Evolutionary conservation across 192 early-diverging fungal species (phyloP).

Genomic region (Linnemannia hyalina): DNA sequence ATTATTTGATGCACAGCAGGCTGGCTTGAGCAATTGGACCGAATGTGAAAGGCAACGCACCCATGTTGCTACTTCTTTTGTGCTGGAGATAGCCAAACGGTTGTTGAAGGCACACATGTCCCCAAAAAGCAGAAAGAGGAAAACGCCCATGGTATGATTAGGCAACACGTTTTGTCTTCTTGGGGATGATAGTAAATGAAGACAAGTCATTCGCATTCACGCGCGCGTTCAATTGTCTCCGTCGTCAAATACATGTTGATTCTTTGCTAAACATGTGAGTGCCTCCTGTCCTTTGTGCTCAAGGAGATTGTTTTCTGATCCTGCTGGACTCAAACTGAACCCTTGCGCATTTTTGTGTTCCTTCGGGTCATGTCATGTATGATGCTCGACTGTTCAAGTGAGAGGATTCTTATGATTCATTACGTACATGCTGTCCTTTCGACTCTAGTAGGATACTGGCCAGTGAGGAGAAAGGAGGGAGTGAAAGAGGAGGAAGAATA

Average conservation of each 20-base stretch:
- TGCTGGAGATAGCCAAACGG: background rate
- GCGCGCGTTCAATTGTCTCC: background rate
- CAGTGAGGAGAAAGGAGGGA: background rate
- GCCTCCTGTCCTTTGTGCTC: background rate
- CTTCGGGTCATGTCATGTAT: background rate
- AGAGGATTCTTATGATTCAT: background rate
- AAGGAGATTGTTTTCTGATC: background rate
- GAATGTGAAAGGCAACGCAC: too few relatives aligned
- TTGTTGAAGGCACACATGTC: background rate
- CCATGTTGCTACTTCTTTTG: too few relatives aligned
- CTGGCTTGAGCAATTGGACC: too few relatives aligned
- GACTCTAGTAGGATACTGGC: background rate
- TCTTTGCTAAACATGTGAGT: background rate
- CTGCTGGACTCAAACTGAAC: background rate
- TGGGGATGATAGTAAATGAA: slow-evolving; percentile 1
- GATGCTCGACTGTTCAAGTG: background rate
- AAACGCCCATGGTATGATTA: background rate
- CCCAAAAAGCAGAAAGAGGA: background rate
- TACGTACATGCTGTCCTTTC: background rate
- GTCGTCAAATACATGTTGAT: background rate
- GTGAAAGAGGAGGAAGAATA: background rate
- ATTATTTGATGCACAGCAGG: too few relatives aligned
- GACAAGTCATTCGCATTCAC: background rate
- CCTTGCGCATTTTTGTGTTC: background rate
- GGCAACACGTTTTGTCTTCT: background rate